Conservation (phyloP, 2,329 filamentous ascomycete species). For the Colletotrichum cereale region DNA sequence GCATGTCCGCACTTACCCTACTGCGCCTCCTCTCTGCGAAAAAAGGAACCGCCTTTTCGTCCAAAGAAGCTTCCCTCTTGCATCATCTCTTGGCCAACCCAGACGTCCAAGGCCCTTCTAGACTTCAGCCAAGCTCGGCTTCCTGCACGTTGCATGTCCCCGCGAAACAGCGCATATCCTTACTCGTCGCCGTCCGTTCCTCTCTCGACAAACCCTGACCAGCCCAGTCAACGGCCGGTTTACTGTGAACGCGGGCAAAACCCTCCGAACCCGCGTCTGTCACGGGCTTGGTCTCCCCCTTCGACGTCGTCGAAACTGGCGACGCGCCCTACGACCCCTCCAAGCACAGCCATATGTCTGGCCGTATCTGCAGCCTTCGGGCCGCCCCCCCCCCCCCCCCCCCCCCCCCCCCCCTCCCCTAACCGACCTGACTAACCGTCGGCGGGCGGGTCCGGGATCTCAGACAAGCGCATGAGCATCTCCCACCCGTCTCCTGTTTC, state of each 20-base stretch:
- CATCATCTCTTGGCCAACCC: background rate
- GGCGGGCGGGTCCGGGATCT: conserved; percentile 15
- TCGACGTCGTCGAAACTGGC: conserved; percentile 22
- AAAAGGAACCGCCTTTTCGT: background rate
- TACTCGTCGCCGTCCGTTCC: background rate
- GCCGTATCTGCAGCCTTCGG: conserved; percentile 38
- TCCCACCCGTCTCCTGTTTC: conserved; percentile 31
- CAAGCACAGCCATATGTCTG: conserved; percentile 22
- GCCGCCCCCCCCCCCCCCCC: conserved; percentile 23
- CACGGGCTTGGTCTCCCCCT: conserved; percentile 3
- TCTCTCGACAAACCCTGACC: background rate
- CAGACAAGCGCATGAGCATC: conserved; percentile 37
- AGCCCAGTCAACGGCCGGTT: background rate
- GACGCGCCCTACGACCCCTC: conserved; percentile 17
- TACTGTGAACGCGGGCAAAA: background rate
- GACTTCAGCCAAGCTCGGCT: background rate
- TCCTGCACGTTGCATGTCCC: background rate
- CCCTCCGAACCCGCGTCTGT: background rate
- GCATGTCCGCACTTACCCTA: too few species aligned
- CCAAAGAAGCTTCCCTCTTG: conserved; percentile 10
- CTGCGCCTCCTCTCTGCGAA: background rate
- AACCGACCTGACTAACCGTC: conserved; percentile 24
- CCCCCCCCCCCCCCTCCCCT: conserved; percentile 29
- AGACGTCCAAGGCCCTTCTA: background rate
- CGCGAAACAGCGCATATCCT: background rate